Evolutionary conservation across 495 filamentous ascomycete genomes (phyloP), one percentile per base, ranked within the genome.

Genomic region (Rusavskia elegans): DNA sequence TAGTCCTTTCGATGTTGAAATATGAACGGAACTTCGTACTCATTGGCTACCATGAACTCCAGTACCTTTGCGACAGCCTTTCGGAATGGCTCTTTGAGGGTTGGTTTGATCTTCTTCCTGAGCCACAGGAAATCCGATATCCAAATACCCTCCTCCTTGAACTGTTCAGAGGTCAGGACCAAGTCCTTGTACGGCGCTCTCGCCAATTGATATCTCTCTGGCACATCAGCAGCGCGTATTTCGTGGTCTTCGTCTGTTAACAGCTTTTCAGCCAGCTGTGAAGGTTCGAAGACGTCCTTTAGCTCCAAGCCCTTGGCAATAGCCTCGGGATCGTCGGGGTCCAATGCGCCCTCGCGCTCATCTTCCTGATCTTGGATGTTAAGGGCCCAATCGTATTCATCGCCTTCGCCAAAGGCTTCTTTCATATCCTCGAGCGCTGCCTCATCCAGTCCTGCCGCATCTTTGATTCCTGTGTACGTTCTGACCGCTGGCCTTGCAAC

Each of bases 1-100:
- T 97, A 97, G 63, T 98, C 92, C 64, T 94, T 89, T 37, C 93
- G 86, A 58, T 98, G 90, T 61, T 97, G 93, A 66, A 95, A 96
- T 56, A 98, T 89, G 62, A 92, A 98, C 0, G 92, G 90, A 4
- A 96, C 89, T 61, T 98, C 92, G 63, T 84, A 86, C 51, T 93
- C 84, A 55, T 96, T 89, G 7, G 87, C 78, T 39, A 90, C 83
- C 60, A 98, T 83, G 57, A 97, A 95, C 59, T 95, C 87, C 52
- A 98, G 72, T n/a, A 96, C 87, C 64, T 93, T 93, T 50, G 79
- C 79, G 46, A 97, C 82, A 2, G 93, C 83, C 56, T 84, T 82
- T 59, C 85, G 82, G 64, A 98, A 95, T 0, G 87, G 87, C 39
- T 81, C 77, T 20, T 81, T 78, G 44, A 95, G 72, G 50, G 87